Base-by-base conservation (phyloP, 1,284 basidiomycete genomes). In the Neonothopanus nambi region DNA sequence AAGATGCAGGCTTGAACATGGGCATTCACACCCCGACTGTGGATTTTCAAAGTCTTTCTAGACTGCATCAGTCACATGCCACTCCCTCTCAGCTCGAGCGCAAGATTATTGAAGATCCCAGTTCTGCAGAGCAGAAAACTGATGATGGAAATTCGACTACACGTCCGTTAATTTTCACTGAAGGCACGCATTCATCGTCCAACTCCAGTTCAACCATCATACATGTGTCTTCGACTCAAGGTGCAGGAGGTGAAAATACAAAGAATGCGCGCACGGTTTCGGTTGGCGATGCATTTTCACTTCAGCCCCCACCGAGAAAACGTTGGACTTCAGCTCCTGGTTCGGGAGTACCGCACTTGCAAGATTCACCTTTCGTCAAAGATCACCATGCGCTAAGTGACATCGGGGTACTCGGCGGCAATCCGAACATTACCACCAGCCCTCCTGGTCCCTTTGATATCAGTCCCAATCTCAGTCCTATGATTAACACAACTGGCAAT, bases 281-380 rank as follows among this genome's bases (percentile, higher is more conserved):
- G 6, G 58, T 76, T 54, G 65, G 69, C 13, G 69, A 44, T n/a
- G 20, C 78, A 0, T 61, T 76, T 48, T 80, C 84, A 15, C 71
- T 88, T 47, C 83, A 85, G 44, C 87, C 85, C 2, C 84, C 84
- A 39, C 83, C 86, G 0, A 77, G 81, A 45, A 84, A 80, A 59
- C 75, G 79, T 13, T 81, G 80, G 74, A 75, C 76, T 35, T 70
- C 75, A n/a, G 57, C 65, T 12, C 39, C 44, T 12, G 43, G 39
- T 20, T 12, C 21, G 5, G 30, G 37, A 6, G 23, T 41, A 5
- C 24, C 47, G n/a, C 35, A 18, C 23, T 38, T 54, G 24, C 44
- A 54, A 15, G 45, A 51, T n/a, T 51, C 49, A 6, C 49, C 40
- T 23, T 44, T 23, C n/a, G 43, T 42, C 40, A 51, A 23, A 38